Conservation (phyloP, 352 stramenopile genomes). For the Salisapilia sapeloensis region DNA sequence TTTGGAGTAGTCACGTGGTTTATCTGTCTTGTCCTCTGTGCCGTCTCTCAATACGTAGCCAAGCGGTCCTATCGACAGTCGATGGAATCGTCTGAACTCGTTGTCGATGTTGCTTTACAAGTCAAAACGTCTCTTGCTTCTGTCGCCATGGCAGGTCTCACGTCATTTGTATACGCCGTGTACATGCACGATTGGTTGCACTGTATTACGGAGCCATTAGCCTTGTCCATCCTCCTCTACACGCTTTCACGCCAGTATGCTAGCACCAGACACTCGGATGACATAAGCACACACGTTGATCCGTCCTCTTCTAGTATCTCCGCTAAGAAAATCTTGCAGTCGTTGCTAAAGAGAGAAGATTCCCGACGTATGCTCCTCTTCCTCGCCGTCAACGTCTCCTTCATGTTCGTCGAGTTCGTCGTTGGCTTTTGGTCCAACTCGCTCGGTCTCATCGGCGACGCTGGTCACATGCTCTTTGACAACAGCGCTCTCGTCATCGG, state of each 20-base stretch:
- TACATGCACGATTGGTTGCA: no score
- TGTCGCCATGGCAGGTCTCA: no score
- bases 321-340: conserved; percentile 10
- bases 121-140: no score
- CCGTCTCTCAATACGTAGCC: no score
- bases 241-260: no score
- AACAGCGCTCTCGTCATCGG: conserved; percentile 73
- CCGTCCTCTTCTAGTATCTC: conserved; percentile 1
- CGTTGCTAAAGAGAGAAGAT: conserved; percentile 33
- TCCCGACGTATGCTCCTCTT: conserved; percentile 75
- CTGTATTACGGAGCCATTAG: no score
- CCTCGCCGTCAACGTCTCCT: conserved; percentile 55
- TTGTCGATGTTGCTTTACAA: no score
- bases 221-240: no score
- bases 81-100: no score
- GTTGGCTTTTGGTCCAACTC: conserved; percentile 77
- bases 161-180: no score
- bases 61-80: no score
- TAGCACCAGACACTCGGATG: conserved; percentile 7
- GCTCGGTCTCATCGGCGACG: conserved; percentile 71
- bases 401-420: conserved; percentile 79
- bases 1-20: conserved; percentile 9
- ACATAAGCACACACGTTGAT: conserved; percentile 28
- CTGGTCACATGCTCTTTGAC: conserved; percentile 83
- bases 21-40: no score